Conservation (phyloP, 306 rosid species). For the Begonia fuchsioides region DNA sequence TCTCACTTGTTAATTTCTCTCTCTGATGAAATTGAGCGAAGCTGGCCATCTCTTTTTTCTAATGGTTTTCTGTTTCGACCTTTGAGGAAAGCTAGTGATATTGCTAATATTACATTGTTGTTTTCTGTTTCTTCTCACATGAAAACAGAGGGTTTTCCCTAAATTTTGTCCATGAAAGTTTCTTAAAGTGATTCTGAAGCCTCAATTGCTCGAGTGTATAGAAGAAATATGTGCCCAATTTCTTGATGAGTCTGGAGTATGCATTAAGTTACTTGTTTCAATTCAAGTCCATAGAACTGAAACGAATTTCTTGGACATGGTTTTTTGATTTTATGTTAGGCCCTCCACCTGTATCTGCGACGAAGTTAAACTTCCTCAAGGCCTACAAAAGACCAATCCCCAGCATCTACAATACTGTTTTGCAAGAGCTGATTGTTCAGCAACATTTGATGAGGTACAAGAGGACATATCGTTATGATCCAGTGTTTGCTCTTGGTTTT, state of each 20-base stretch:
- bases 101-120: too few relatives aligned
- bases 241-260: background rate
- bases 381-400: constrained; percentile 88
- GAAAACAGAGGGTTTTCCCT: too few relatives aligned
- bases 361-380: constrained; percentile 71
- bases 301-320: background rate
- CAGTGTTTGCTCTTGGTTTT: constrained; percentile 86
- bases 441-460: constrained; percentile 93
- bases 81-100: too few relatives aligned
- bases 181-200: background rate
- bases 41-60: background rate
- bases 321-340: constrained; percentile 30
- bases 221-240: too few relatives aligned
- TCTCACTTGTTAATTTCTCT: background rate
- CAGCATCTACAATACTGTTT: constrained; percentile 70
- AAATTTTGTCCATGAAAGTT: too few relatives aligned
- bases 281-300: background rate
- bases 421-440: constrained; percentile 93
- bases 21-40: background rate
- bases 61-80: too few relatives aligned
- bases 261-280: background rate
- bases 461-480: constrained; percentile 70
- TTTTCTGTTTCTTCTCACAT: too few relatives aligned
- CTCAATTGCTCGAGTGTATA: background rate
- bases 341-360: constrained; percentile 71